phyloP scores from a whole-genome alignment of 495 filamentous ascomycete species.

The Aspergillus kassunensis region DNA sequence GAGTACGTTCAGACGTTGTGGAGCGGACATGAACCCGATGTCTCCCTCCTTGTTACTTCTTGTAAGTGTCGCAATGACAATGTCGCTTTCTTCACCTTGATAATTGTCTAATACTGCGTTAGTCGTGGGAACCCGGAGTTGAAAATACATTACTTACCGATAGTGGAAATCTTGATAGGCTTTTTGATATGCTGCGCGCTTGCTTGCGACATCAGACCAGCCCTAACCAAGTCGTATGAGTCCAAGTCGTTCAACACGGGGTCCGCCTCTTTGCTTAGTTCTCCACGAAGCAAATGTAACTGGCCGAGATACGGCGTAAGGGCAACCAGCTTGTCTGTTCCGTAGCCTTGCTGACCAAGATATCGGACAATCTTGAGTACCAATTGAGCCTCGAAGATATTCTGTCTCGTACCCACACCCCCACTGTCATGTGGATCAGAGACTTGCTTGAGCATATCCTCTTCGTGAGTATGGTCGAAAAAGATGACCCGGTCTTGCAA shows the following conservation, averaged over 20 bases:
- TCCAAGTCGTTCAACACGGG: constrained; percentile 69
- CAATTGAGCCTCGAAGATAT: constrained; percentile 65
- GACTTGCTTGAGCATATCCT: constrained; percentile 34
- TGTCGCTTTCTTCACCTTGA: constrained; percentile 76
- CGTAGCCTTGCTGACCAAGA: constrained; percentile 73
- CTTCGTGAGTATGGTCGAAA: constrained; percentile 56
- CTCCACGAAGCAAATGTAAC: constrained; percentile 52
- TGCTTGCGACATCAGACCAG: constrained; percentile 56
- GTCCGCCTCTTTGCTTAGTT: constrained; percentile 53
- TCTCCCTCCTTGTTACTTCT: constrained; percentile 61
- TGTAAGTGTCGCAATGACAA: constrained; percentile 65
- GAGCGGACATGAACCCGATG: constrained; percentile 71
- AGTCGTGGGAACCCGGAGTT: background rate
- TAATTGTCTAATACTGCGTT: constrained; percentile 57
- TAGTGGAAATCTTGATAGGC: constrained; percentile 58
- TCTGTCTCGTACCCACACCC: constrained; percentile 53
- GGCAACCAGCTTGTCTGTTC: constrained; percentile 60
- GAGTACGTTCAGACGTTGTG: constrained; percentile 68
- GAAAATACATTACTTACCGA: constrained; percentile 42
- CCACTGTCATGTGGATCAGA: constrained; percentile 50
- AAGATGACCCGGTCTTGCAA: constrained; percentile 63
- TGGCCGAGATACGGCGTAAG: constrained; percentile 75
- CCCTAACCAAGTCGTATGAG: constrained; percentile 59
- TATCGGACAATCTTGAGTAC: constrained; percentile 65
- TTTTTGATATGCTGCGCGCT: constrained; percentile 49